Percentiles rank a stretch among this genome's conserved stretches.
Conservation (phyloP, 345 rosid species). For the Boechera divaricarpa region DNA sequence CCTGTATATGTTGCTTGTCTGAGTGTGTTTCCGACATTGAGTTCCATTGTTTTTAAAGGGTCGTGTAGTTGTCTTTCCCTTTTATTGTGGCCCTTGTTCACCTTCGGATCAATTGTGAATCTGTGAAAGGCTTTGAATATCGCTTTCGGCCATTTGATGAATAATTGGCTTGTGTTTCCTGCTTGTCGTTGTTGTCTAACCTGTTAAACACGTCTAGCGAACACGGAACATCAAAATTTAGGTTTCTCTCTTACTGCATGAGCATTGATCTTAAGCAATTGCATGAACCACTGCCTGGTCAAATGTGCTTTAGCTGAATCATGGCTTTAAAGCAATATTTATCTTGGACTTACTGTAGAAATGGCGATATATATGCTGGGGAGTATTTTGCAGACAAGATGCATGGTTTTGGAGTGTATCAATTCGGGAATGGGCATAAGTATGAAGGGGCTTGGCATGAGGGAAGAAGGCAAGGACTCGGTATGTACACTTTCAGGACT, state of each 20-base stretch:
- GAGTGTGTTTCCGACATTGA: not conserved
- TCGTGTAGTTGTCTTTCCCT: not conserved
- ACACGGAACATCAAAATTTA: not conserved
- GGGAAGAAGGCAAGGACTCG: conserved; percentile 77
- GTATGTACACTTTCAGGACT: conserved; percentile 67
- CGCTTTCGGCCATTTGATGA: not conserved
- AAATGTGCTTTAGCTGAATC: not conserved
- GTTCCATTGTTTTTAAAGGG: not conserved
- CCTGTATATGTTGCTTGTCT: conserved; percentile 17
- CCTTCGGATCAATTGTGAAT: not conserved
- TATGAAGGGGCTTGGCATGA: conserved; percentile 89
- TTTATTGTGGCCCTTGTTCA: not conserved
- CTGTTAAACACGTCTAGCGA: not conserved
- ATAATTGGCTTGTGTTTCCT: not conserved
- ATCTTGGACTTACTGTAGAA: conserved; percentile 46
- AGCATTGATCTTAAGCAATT: conserved; percentile 2
- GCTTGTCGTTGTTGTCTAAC: not conserved
- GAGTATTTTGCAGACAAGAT: conserved; percentile 81
- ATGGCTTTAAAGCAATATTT: not conserved
- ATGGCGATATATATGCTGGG: conserved; percentile 68
- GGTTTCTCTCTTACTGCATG: not conserved
- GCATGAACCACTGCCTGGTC: not conserved
- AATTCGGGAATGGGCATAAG: conserved; percentile 64
- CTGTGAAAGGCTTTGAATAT: not conserved
- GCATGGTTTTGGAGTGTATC: conserved; percentile 81